Conservation (phyloP, 2,329 filamentous ascomycete species). For the Metarhizium rileyi region DNA sequence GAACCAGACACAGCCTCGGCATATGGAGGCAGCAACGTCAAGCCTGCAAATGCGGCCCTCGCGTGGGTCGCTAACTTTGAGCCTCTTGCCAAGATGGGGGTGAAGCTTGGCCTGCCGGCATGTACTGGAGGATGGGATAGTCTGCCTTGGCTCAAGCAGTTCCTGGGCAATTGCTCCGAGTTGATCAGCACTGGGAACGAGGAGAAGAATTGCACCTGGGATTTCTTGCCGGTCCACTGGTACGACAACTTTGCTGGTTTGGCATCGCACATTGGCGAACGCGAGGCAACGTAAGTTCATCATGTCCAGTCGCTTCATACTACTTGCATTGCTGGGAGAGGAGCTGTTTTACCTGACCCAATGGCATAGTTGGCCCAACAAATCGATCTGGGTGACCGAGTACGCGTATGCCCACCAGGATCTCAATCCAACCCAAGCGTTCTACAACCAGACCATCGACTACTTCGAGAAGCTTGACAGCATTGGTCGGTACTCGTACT, state of each 20-base stretch:
- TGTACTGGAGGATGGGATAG: constrained; percentile 54
- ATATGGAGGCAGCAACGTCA: constrained; percentile 54
- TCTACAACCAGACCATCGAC: constrained; percentile 56
- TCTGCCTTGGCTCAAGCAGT: constrained; percentile 57
- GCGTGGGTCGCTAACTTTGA: constrained; percentile 65
- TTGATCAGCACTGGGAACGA: constrained; percentile 36
- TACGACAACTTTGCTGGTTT: constrained; percentile 62
- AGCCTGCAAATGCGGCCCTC: constrained; percentile 49
- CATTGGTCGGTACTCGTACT: constrained; percentile 63
- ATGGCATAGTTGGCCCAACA: constrained; percentile 42
- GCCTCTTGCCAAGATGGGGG: constrained; percentile 52
- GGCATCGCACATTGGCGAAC: constrained; percentile 54
- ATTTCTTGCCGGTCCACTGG: constrained; percentile 57
- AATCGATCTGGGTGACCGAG: constrained; percentile 69
- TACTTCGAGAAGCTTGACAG: constrained; percentile 52
- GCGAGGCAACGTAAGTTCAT: constrained; percentile 23
- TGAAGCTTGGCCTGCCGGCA: constrained; percentile 61
- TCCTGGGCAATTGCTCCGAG: constrained; percentile 52
- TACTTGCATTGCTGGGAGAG: neutral
- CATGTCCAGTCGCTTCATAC: neutral
- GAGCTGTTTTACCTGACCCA: neutral
- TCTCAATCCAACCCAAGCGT: constrained; percentile 48
- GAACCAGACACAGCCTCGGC: constrained; percentile 55
- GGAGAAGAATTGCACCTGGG: constrained; percentile 46
- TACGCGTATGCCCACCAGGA: constrained; percentile 53